Conservation (phyloP, 352 stramenopile species). For the Pythium aristosporum region DNA sequence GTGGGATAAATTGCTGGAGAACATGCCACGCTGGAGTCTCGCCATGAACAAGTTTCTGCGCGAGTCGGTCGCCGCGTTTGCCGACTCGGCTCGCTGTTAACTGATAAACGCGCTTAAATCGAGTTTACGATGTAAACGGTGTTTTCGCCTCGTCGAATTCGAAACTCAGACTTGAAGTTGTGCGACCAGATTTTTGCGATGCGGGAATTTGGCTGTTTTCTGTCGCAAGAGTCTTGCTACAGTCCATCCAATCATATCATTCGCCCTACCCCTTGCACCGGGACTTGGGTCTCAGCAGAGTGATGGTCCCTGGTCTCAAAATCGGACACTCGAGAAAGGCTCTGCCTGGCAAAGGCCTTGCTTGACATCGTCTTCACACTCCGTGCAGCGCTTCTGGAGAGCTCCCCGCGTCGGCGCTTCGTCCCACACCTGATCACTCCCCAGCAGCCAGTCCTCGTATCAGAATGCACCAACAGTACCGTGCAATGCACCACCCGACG, state of each 20-base stretch:
- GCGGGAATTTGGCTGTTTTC: not conserved
- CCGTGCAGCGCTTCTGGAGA: not conserved
- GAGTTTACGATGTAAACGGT: too few relatives aligned
- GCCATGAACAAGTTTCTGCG: slow-evolving; percentile 21
- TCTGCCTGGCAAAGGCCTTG: not conserved
- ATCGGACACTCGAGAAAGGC: not conserved
- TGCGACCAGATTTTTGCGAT: not conserved
- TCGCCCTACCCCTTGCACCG: not conserved
- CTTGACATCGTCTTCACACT: not conserved
- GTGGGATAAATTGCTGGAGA: slow-evolving; percentile 16
- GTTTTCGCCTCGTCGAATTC: too few relatives aligned
- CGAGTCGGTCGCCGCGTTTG: slow-evolving; percentile 6
- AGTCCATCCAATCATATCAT: not conserved
- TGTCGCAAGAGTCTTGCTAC: not conserved
- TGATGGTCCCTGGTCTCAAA: slow-evolving; percentile 1
- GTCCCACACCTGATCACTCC: not conserved
- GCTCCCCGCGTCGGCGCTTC: not conserved
- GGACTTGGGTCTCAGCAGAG: slow-evolving; percentile 7
- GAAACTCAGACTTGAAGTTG: slow-evolving; percentile 5
- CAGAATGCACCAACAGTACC: slow-evolving; percentile 11
- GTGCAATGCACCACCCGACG: slow-evolving; percentile 6
- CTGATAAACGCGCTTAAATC: not conserved
- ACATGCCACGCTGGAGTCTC: slow-evolving; percentile 11
- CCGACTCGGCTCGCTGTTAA: not conserved
- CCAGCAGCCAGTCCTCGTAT: not conserved